Evolutionary conservation across 2,329 filamentous ascomycete species (phyloP).

Genomic region (Thielaviopsis populi): DNA sequence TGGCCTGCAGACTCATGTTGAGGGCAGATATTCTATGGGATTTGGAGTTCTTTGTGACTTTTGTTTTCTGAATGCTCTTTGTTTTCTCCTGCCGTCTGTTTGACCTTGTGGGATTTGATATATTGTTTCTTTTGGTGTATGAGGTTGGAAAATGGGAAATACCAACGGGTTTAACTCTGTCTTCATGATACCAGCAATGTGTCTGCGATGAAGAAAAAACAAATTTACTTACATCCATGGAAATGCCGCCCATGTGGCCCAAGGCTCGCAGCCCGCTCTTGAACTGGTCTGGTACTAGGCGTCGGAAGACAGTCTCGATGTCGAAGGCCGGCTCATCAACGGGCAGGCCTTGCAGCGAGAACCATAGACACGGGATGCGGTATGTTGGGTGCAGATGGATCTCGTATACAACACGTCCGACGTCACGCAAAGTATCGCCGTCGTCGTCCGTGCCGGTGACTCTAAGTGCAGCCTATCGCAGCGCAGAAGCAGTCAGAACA

Average conservation of each 20-base stretch:
- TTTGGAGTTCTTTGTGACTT: slow-evolving; percentile 16
- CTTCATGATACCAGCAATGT: slow-evolving; percentile 5
- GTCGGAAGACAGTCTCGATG: slow-evolving; percentile 55
- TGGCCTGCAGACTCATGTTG: background rate
- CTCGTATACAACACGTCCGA: slow-evolving; percentile 50
- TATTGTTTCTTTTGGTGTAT: slow-evolving; percentile 5
- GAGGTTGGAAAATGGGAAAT: background rate
- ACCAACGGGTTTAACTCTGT: slow-evolving; percentile 7
- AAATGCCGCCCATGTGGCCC: slow-evolving; percentile 58
- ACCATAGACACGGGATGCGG: slow-evolving; percentile 61
- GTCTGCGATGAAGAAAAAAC: background rate
- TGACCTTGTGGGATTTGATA: background rate
- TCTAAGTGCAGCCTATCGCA: slow-evolving; percentile 9
- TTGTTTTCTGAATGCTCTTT: background rate
- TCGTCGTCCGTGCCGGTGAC: background rate
- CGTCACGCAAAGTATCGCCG: slow-evolving; percentile 20
- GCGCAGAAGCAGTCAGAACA: slow-evolving; percentile 17
- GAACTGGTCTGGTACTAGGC: slow-evolving; percentile 52
- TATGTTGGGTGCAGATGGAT: slow-evolving; percentile 64
- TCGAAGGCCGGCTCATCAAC: slow-evolving; percentile 41
- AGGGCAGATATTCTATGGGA: background rate
- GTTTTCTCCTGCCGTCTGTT: background rate
- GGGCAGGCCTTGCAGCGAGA: slow-evolving; percentile 46
- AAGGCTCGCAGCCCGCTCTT: slow-evolving; percentile 43
- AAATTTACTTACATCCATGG: slow-evolving; percentile 50